Evolutionary conservation across 2,329 filamentous ascomycete species (phyloP), one percentile per base, ranked within the genome.

Genomic region (Penicillium carneum): DNA sequence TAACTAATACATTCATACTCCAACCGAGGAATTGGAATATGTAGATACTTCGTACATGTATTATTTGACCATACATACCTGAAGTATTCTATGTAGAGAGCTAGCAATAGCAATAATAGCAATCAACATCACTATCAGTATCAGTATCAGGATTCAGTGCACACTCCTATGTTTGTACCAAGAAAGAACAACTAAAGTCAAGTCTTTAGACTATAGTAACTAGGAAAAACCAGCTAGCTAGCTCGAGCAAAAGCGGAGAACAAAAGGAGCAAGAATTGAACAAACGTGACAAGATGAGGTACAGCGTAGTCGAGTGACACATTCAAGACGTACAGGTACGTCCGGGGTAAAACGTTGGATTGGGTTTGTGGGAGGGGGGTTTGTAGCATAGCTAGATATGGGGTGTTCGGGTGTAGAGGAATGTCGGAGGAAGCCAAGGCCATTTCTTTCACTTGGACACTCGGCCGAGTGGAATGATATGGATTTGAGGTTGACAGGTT

Each of bases 151-250:
- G 6, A 31, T 9, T 8, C 29, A 31, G 29, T 31, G 7, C 29
- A 5, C 7, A 31, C n/a, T 23, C 33, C 31, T 38, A 38, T 49
- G 14, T 36, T 31, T 20, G 31, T 29, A 45, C 33, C n/a, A 38
- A 14, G 16, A 42, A 23, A 31, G 6, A 42, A 38, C n/a, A 26
- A 9, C 34, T 14, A 42, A n/a, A 49, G 39, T 53, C 33, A 39
- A 36, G 33, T 54, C 56, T 58, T 54, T 58, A 42, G 39, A 58
- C 39, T 53, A 58, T 58, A 46, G 6, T 49, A 52, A 45, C 61
- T 39, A 62, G 36, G 38, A 54, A 39, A 50, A 48, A 62, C 41
- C n/a, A 57, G 50, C 52, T 55, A 59, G 29, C 59, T 61, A 63
- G 54, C 57, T 47, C 20, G 38, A 29, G 31, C 8, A 26, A 54